Conservation (phyloP, 176 grass and related monocot species). For the Saccharum spontaneum region DNA sequence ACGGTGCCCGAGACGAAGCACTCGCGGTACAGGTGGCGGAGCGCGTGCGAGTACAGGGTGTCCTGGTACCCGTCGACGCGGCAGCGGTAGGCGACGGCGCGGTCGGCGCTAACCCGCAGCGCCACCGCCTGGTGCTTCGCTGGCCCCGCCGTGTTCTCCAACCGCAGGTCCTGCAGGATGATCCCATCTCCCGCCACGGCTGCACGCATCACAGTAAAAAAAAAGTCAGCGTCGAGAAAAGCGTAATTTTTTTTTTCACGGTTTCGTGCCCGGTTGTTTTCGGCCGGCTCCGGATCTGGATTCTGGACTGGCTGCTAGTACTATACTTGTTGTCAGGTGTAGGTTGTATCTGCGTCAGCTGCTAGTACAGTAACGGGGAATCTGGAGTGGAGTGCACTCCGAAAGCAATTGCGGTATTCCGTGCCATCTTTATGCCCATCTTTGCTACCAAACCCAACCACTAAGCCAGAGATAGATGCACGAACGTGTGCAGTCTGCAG, state of each 20-base stretch:
- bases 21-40: constrained; percentile 57
- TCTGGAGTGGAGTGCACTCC: too few relatives aligned
- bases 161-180: constrained; percentile 50
- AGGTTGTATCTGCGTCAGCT: too few relatives aligned
- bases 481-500: not conserved
- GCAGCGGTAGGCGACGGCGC: constrained; percentile 53
- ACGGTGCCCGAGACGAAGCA: constrained; percentile 60
- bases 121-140: constrained; percentile 91
- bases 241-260: too few relatives aligned
- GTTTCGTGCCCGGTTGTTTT: not conserved
- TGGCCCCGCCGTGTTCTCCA: constrained; percentile 72
- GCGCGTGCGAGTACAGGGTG: constrained; percentile 56
- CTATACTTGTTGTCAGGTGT: not conserved
- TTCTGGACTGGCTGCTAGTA: not conserved
- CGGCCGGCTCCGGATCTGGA: not conserved
- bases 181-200: constrained; percentile 54
- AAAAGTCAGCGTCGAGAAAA: not conserved
- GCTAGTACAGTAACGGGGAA: too few relatives aligned
- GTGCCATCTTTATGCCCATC: not conserved
- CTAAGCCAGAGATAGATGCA: not conserved
- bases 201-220: not conserved
- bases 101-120: constrained; percentile 62
- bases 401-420: too few relatives aligned
- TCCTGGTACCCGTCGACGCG: constrained; percentile 43
- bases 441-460: not conserved